Evolutionary conservation across 306 rosid species (phyloP).

Genomic region (Astragalus glycyphyllos): DNA sequence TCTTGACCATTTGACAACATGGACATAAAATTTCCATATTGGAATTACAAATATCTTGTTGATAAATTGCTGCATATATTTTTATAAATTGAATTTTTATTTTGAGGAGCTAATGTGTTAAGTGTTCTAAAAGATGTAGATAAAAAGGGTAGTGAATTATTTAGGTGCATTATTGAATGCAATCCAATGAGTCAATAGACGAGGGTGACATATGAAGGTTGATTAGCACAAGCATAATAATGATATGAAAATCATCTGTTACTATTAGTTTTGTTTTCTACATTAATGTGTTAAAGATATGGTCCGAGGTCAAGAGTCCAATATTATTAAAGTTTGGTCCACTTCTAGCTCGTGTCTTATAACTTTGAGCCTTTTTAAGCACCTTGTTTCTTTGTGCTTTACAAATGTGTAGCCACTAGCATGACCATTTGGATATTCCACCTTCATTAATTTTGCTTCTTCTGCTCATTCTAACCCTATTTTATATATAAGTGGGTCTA

Average conservation of each 20-base stretch:
- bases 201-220: slow-evolving; percentile 49
- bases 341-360: slow-evolving; percentile 39
- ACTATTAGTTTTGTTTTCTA: slow-evolving; percentile 37
- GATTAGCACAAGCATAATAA: slow-evolving; percentile 43
- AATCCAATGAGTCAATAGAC: slow-evolving; percentile 34
- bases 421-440: slow-evolving; percentile 40
- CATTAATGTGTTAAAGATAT: not conserved
- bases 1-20: slow-evolving; percentile 1
- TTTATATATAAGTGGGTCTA: slow-evolving; percentile 22
- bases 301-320: slow-evolving; percentile 41
- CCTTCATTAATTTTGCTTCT: not conserved
- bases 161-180: slow-evolving; percentile 50
- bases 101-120: slow-evolving; percentile 7
- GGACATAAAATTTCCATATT: not conserved
- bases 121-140: slow-evolving; percentile 38
- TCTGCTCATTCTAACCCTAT: too few species aligned
- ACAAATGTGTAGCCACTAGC: slow-evolving; percentile 44
- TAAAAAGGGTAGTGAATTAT: slow-evolving; percentile 53
- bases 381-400: slow-evolving; percentile 56
- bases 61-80: not conserved
- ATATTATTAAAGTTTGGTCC: slow-evolving; percentile 32
- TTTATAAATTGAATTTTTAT: not conserved
- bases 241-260: too few species aligned
- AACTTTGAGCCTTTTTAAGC: slow-evolving; percentile 28
- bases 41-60: slow-evolving; percentile 14